Evolutionary conservation across 108 stramenopile genomes (phyloP), one percentile per base, ranked within the genome.

Genomic region (Cyclostephanos tholiformis): DNA sequence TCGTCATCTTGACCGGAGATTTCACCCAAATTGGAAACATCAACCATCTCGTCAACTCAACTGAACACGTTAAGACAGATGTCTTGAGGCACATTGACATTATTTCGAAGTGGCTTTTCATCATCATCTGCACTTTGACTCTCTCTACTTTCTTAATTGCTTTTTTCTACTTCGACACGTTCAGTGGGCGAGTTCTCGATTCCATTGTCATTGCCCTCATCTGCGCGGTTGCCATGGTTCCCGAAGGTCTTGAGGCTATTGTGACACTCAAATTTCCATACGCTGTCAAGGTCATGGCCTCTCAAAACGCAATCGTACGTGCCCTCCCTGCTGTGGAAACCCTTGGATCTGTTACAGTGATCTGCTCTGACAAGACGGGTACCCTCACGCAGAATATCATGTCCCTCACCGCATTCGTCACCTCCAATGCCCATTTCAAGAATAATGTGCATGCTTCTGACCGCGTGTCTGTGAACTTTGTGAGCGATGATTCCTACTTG

Each of bases 331-430:
- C 98, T 6, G 97, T 97, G 29, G 97, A 99, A 87, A 98, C 99
- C 32, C 91, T 99, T 65, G 99, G 99, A 71, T 93, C 91, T 70
- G 95, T 95, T 11, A 94, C 95, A 9, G 90, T 92, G 43, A 96
- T 98, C 57, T 97, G 97, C 91, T 91, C 92, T 36, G 99, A 99
- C 85, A 99, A 99, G 91, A 99, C 99, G 10, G 99, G 99, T 38
- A 99, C 99, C 22, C 88, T 99, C 20, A 99, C 99, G 8, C 87
- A 95, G 84, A 97, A 97, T 81, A 82, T 89, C 38, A 98, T 98
- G 97, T 80, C 89, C 56, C 89, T 97, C 44, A 84, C 79, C 43
- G 84, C 86, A 13, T 87, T 92, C 43, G 86, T 89, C 10, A 90
- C 91, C 23, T 88, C 93, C 53, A 85, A 91, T 57, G 88, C 83